Conservation (phyloP, 345 rosid genomes). For the Carallia brachiata region DNA sequence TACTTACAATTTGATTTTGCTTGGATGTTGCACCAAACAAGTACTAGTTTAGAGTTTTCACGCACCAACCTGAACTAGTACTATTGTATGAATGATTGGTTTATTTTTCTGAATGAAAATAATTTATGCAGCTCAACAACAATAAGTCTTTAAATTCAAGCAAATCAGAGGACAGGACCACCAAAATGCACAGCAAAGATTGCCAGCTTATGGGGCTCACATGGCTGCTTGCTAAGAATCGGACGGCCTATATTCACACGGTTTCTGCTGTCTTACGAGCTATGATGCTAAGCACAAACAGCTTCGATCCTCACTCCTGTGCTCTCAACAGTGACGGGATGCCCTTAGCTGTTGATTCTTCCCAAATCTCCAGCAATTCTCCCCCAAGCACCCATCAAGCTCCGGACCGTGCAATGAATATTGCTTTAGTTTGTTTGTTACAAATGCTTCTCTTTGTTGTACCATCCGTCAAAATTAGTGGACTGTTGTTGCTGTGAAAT, state of each 20-base stretch:
- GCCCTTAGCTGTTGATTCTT: conserved; percentile 87
- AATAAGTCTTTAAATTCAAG: conserved; percentile 51
- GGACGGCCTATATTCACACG: conserved; percentile 71
- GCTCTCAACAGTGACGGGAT: conserved; percentile 71
- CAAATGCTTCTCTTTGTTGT: conserved; percentile 8
- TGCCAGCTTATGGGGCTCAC: conserved; percentile 94
- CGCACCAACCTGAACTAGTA: not conserved
- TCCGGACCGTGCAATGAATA: not conserved
- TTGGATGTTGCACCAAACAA: conserved; percentile 29
- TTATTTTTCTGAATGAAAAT: not conserved
- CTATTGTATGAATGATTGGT: not conserved
- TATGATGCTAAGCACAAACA: conserved; percentile 51
- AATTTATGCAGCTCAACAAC: conserved; percentile 54
- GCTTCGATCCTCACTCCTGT: conserved; percentile 62
- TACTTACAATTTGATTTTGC: conserved; percentile 3
- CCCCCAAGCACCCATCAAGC: conserved; percentile 18
- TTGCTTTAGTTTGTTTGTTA: conserved; percentile 20
- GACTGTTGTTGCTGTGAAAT: conserved; percentile 3
- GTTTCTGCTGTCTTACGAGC: conserved; percentile 79
- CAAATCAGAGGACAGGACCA: conserved; percentile 60
- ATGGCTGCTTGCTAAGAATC: conserved; percentile 88
- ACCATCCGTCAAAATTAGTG: conserved; percentile 14
- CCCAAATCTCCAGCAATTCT: conserved; percentile 49
- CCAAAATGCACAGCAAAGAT: conserved; percentile 82
- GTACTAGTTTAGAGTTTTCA: not conserved